Base-by-base conservation (phyloP, 164 flowering plant genomes). In the Tinospora cordifolia region DNA sequence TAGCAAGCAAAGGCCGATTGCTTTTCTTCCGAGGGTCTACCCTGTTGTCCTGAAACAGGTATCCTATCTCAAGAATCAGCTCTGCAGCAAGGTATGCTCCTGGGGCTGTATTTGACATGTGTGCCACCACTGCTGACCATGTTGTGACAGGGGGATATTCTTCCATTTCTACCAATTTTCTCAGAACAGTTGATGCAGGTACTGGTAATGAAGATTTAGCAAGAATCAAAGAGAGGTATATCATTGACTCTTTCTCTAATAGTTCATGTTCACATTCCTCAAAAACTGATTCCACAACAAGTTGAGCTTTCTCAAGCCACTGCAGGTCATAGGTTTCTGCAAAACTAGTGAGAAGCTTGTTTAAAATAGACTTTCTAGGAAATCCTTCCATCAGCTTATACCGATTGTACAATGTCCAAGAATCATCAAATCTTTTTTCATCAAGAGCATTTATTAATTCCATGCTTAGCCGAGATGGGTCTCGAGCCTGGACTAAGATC, bases 1-100 rank as follows among this genome's bases (percentile, higher is more conserved):
- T 92, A 9, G 90, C 79, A 64, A 94, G 81, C 81, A 94, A 75
- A 73, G 87, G 86, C 19, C 81, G 83, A 68, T 92, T 94, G 62
- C 79, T 80, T 83, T 92, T 94, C 72, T 94, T 94, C 51, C 97
- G 86, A 2, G 96, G 93, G 40, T 92, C 97, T 58, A 94, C 83
- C 77, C 95, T 82, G 63, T 85, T 83, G 81, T 89, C 84, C 73
- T 89, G 88, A 76, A 92, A 94, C 34, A 89, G 74, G 72, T 83
- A 87, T 66, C 97, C 97, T 62, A 92, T 87, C 82, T 94, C 97
- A 68, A 87, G 84, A 72, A 94, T 79, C 77, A 94, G 79, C 72
- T 94, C 97, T 25, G 88, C 89, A 47, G 92, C 87, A 71, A 94
- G 85, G 75, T 79, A 87, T 58, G 92, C 86, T 65, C 97, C 97